Conservation (phyloP, 2,329 filamentous ascomycete species). For the Colletotrichum sp. region DNA sequence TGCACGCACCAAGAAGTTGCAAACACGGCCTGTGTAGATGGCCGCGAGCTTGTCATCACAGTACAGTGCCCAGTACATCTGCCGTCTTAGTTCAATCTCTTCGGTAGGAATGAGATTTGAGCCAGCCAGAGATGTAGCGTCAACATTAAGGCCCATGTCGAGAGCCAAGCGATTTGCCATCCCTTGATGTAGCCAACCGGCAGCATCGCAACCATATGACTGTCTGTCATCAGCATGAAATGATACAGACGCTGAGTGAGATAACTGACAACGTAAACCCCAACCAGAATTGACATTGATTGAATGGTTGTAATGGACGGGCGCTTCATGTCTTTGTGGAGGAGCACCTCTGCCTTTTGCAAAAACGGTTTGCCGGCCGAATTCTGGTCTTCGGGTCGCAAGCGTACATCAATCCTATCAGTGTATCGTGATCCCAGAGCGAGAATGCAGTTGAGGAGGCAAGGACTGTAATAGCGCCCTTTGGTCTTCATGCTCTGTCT, state of each 20-base stretch:
- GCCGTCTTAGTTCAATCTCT: constrained; percentile 34
- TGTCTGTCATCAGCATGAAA: constrained; percentile 4
- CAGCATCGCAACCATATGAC: constrained; percentile 37
- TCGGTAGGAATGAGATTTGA: constrained; percentile 26
- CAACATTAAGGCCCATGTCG: constrained; percentile 42
- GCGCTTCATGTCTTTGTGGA: constrained; percentile 25
- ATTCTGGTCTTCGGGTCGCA: constrained; percentile 33
- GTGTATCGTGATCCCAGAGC: constrained; percentile 37
- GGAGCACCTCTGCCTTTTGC: constrained; percentile 27
- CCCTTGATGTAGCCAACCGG: constrained; percentile 40
- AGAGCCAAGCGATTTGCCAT: constrained; percentile 39
- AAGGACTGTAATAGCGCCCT: constrained; percentile 33
- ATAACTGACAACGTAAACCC: constrained; percentile 27
- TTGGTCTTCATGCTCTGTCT: constrained; percentile 28
- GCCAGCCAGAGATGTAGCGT: constrained; percentile 30
- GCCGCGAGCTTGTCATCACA: constrained; percentile 38
- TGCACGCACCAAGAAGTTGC: constrained; percentile 36
- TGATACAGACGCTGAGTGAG: fast-evolving
- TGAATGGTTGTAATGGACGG: constrained; percentile 42
- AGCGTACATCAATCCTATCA: constrained; percentile 32
- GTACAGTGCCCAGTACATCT: constrained; percentile 41
- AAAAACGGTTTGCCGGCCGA: constrained; percentile 36
- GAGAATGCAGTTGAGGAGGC: constrained; percentile 37
- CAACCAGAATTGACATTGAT: constrained; percentile 34
- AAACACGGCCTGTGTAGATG: constrained; percentile 38